Evolutionary conservation across 2,329 filamentous ascomycete genomes (phyloP).

Genomic region (Botryotinia calthae): DNA sequence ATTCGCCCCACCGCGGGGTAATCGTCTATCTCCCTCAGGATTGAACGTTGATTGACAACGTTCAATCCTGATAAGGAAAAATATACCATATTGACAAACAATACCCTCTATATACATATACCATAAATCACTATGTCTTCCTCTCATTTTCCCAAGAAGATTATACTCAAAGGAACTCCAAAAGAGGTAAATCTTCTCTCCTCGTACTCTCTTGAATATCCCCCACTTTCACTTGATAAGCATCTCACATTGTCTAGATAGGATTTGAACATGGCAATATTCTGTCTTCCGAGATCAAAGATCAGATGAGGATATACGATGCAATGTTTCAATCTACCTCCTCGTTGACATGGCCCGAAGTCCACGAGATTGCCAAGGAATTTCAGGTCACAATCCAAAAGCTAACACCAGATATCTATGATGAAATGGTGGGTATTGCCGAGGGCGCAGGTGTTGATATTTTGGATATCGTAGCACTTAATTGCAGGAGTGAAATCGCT

Average conservation of each 20-base stretch:
- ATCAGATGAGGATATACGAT: neutral
- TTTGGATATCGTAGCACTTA: neutral
- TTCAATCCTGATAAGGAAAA: neutral
- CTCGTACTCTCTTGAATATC: too few relatives aligned
- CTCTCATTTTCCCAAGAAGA: neutral
- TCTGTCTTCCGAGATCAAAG: slow-evolving; percentile 1
- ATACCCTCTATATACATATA: neutral
- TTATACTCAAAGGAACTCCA: neutral
- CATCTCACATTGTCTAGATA: neutral
- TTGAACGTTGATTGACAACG: neutral
- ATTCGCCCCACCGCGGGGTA: neutral
- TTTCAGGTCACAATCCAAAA: neutral
- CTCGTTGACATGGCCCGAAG: neutral
- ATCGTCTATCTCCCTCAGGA: neutral
- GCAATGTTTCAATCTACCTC: slow-evolving; percentile 2
- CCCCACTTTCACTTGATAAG: neutral
- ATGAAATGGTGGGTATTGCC: slow-evolving; percentile 1
- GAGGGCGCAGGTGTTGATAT: neutral
- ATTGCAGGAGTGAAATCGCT: slow-evolving; percentile 8
- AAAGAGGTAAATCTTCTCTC: neutral
- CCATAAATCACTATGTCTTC: neutral
- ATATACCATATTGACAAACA: neutral
- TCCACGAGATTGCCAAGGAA: neutral
- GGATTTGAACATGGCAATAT: slow-evolving; percentile 8
- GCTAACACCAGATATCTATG: slow-evolving; percentile 4